Evolutionary conservation across 495 filamentous ascomycete genomes (phyloP), one percentile per base, ranked within the genome.

Genomic region (Xylaria bambusicola): DNA sequence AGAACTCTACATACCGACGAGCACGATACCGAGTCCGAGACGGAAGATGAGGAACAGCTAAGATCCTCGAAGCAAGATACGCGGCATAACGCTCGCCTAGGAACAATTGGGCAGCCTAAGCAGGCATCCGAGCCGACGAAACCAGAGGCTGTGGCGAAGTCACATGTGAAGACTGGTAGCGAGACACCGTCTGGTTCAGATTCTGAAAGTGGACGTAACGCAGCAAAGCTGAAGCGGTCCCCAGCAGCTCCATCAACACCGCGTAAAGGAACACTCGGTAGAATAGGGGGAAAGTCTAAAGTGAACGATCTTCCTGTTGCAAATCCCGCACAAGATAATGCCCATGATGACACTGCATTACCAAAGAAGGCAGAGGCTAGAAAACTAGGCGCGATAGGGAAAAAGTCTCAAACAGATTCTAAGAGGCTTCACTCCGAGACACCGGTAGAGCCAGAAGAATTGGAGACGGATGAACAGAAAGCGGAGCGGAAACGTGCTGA

Each of bases 401-500:
- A 35, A 27, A 69, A 66, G 17, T 29, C 68, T 10, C 59, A 31
- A 12, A 42, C 65, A 2, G 61, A 60, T 7, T 20, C 70, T 5
- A 67, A 67, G 35, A 62, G 61, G 47, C 48, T 41, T 6, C 65
- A 48, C 47, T 46, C 59, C 24, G 56, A 57, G 4, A 58, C 61
- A 2, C 58, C 65, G 8, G 21, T 29, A 2, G 40, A 61, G 26
- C 24, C 46, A 8, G 55, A 42, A 36, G 60, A 66, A 56, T 21
- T 52, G 17, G 66, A 71, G 48, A 66, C 66, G 10, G 68, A 67
- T 6, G 60, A 80, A 50, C 83, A 89, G 64, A 81, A 78, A 52
- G 84, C 86, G 4, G 77, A 86, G 55, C 80, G 82, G 53, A 89
- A 83, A 62, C 78, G 88, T 21, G 79, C 80, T 46, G 82, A 87